These are phyloP conservation scores for Wallacemonas sp. DNA, from an alignment of 208 protist species.

Conservation along the genomic window DNA sequence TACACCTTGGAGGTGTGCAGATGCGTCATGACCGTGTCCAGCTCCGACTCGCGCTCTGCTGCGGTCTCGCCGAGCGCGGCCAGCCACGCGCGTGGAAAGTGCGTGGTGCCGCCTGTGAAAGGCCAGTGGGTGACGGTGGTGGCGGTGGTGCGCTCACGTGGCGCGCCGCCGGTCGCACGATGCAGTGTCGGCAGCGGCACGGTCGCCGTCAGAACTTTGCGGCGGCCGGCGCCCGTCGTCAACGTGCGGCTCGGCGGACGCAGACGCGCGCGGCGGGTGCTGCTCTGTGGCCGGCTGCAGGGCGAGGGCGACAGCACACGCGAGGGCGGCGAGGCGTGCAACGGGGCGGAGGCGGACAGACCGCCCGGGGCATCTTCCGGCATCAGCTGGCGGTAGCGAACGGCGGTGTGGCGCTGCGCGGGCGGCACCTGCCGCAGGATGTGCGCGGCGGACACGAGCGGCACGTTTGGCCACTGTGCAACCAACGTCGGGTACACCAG, in stretches of 20 bases:
- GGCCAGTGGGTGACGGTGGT: too few relatives aligned
- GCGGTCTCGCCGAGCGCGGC: neutral
- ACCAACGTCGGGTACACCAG: slow-evolving; percentile 34
- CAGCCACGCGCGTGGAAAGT: neutral
- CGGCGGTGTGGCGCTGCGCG: slow-evolving; percentile 20
- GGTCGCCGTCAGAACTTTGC: too few relatives aligned
- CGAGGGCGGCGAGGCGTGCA: too few relatives aligned
- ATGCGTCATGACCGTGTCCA: slow-evolving; percentile 8
- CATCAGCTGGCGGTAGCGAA: slow-evolving; percentile 1
- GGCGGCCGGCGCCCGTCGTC: too few relatives aligned
- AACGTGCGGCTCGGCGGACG: neutral
- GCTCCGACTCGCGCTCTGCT: neutral
- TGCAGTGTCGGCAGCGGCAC: slow-evolving; percentile 6
- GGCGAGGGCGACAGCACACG: too few relatives aligned
- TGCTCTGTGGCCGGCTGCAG: too few relatives aligned
- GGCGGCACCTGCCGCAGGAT: slow-evolving; percentile 32
- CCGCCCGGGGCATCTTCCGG: too few relatives aligned
- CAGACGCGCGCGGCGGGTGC: too few relatives aligned
- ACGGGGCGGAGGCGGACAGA: too few relatives aligned
- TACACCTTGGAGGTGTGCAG: neutral
- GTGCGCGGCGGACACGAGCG: slow-evolving; percentile 12
- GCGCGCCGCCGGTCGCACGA: slow-evolving; percentile 13
- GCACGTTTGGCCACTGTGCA: slow-evolving; percentile 20
- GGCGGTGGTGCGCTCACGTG: too few relatives aligned
- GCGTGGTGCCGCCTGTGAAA: neutral